Percentiles rank a stretch among this genome's conserved stretches.
phyloP scores from a whole-genome alignment of 1,284 basidiomycete genomes.

The Tetrapyrgos nigripes region DNA sequence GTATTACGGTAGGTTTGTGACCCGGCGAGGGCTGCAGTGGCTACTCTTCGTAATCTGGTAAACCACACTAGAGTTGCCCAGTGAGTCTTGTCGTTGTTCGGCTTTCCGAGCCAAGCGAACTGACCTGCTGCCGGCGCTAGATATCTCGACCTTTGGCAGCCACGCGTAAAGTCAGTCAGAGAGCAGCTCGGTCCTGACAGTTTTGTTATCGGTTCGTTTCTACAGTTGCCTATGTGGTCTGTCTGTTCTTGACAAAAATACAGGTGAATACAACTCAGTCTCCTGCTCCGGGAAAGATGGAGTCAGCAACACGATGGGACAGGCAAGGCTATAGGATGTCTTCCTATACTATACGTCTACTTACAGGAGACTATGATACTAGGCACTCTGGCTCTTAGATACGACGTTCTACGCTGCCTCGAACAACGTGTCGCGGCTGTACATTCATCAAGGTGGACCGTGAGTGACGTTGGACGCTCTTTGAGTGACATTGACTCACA shows the following conservation, averaged over 20 bases:
- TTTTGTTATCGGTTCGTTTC: constrained; percentile 49
- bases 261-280: constrained; percentile 60
- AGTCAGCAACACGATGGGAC: constrained; percentile 59
- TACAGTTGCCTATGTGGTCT: no score
- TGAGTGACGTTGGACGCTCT: no score
- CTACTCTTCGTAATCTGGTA: constrained; percentile 57
- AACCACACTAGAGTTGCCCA: constrained; percentile 56
- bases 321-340: no score
- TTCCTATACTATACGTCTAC: no score
- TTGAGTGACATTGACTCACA: no score
- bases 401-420: constrained; percentile 57
- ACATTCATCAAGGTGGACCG: constrained; percentile 58
- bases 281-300: constrained; percentile 54
- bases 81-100: constrained; percentile 31
- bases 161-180: constrained; percentile 51
- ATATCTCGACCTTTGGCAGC: constrained; percentile 59
- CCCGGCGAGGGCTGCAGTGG: constrained; percentile 46
- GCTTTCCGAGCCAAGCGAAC: not conserved
- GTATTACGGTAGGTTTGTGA: constrained; percentile 47
- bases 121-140: constrained; percentile 30
- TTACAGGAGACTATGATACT: no score
- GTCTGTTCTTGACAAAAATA: not conserved
- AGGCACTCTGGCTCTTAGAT: constrained; percentile 56
- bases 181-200: constrained; percentile 49
- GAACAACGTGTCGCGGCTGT: constrained; percentile 53